phyloP scores from a whole-genome alignment of 2,329 filamentous ascomycete genomes.

The Lecanicillium sp. region DNA sequence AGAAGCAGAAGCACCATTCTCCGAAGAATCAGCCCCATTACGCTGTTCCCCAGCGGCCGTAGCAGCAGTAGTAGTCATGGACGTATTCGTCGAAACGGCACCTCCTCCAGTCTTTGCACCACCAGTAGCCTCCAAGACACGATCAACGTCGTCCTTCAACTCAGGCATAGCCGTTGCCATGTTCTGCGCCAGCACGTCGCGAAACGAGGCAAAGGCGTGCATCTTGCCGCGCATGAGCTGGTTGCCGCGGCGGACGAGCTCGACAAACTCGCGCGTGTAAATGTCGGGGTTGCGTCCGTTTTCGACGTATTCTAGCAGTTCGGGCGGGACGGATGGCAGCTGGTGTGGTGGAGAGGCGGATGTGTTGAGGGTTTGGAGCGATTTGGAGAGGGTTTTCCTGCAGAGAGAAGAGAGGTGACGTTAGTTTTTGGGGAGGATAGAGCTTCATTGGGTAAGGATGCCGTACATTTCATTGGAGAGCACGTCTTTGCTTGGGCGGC shows the following conservation, averaged over 20 bases:
- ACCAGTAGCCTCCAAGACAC: constrained; percentile 40
- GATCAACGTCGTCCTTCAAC: constrained; percentile 42
- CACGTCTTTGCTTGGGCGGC: constrained; percentile 44
- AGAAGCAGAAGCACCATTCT: neutral
- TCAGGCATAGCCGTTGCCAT: constrained; percentile 52
- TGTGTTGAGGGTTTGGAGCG: constrained; percentile 29
- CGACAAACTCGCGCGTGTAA: constrained; percentile 66
- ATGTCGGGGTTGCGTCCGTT: constrained; percentile 66
- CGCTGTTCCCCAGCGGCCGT: constrained; percentile 7
- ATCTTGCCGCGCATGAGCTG: constrained; percentile 60
- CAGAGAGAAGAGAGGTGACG: too few species aligned
- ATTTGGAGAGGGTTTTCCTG: constrained; percentile 31
- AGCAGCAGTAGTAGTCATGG: neutral
- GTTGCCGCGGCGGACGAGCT: constrained; percentile 57
- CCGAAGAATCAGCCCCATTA: neutral
- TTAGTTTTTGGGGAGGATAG: too few species aligned
- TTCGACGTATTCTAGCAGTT: constrained; percentile 61
- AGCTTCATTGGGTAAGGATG: too few species aligned
- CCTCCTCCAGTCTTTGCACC: constrained; percentile 11
- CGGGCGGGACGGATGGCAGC: constrained; percentile 49
- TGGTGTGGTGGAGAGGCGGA: constrained; percentile 29
- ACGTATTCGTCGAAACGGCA: constrained; percentile 8
- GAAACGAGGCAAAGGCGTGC: constrained; percentile 50
- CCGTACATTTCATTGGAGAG: constrained; percentile 44
- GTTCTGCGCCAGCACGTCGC: constrained; percentile 53